phyloP scores from a whole-genome alignment of 805 yeast genomes.

The Wickerhamiella sorbophila region DNA sequence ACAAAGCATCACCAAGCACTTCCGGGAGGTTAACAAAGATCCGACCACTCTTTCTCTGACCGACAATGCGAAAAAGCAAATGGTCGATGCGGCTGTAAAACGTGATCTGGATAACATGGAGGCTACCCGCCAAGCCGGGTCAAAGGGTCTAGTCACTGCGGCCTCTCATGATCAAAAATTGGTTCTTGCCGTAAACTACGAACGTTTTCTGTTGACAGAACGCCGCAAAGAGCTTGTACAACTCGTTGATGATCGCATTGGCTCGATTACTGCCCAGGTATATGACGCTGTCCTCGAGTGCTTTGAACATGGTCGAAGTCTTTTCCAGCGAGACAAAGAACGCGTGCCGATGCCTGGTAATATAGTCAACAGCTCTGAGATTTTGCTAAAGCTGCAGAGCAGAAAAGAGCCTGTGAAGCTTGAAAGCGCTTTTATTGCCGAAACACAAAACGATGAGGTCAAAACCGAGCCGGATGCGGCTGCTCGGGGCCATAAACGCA shows the following conservation, averaged over 20 bases:
- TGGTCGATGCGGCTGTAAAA: conserved; percentile 10
- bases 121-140: neutral
- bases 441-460: neutral
- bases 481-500: conserved; percentile 22
- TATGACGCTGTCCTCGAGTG: conserved; percentile 43
- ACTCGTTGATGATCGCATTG: conserved; percentile 53
- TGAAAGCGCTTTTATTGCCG: conserved; percentile 8
- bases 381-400: conserved; percentile 7
- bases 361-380: conserved; percentile 13
- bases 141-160: neutral
- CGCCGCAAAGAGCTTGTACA: conserved; percentile 51
- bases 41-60: conserved; percentile 47
- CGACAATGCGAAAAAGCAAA: conserved; percentile 31
- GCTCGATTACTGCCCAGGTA: conserved; percentile 49
- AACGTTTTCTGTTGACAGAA: conserved; percentile 50
- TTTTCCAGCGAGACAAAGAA: conserved; percentile 21
- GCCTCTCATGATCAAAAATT: neutral
- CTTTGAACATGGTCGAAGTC: conserved; percentile 33
- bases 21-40: conserved; percentile 31
- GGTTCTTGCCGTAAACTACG: conserved; percentile 43
- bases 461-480: conserved; percentile 5
- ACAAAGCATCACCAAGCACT: conserved; percentile 11
- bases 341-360: conserved; percentile 18
- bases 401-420: conserved; percentile 6
- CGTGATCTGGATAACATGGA: conserved; percentile 4